Evolutionary conservation across 768 basidiomycete species (phyloP).

Genomic region (Russula griseocarnosa): DNA sequence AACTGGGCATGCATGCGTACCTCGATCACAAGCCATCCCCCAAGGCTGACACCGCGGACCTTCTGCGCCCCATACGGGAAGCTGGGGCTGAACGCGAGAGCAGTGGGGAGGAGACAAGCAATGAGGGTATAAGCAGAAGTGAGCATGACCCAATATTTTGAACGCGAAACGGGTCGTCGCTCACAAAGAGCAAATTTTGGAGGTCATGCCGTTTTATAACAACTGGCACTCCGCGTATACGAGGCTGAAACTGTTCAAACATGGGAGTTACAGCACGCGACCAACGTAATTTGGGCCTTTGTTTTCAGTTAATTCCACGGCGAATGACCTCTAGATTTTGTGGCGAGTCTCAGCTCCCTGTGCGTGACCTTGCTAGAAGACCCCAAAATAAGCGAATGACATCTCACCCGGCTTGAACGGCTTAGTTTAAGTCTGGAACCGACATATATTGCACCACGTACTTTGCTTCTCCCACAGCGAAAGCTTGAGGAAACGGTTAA

Average conservation of each 20-base stretch:
- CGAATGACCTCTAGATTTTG: not conserved
- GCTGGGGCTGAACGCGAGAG: conserved; percentile 41
- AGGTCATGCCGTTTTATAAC: conserved; percentile 8
- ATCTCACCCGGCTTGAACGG: not conserved
- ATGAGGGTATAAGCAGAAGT: not conserved
- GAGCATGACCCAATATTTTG: not conserved
- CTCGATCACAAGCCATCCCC: conserved; percentile 60
- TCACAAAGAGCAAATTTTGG: not conserved
- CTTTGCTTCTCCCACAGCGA: not conserved
- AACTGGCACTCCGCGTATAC: not conserved
- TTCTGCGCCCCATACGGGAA: conserved; percentile 73
- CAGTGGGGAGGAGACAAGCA: not conserved
- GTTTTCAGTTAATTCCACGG: too few relatives aligned
- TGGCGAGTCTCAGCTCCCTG: not conserved
- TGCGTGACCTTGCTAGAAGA: not conserved
- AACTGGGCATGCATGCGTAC: conserved; percentile 32
- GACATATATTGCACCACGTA: not conserved
- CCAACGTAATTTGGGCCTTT: too few relatives aligned
- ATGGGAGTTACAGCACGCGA: not conserved
- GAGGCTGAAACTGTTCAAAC: not conserved
- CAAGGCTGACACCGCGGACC: conserved; percentile 81
- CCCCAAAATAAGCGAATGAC: not conserved
- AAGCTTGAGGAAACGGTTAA: not conserved
- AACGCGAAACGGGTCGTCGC: not conserved
- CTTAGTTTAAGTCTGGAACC: not conserved